Percentiles rank a stretch among this genome's conserved stretches.
phyloP scores from a whole-genome alignment of 2,329 filamentous ascomycete species.

The Alternaria brassicae region DNA sequence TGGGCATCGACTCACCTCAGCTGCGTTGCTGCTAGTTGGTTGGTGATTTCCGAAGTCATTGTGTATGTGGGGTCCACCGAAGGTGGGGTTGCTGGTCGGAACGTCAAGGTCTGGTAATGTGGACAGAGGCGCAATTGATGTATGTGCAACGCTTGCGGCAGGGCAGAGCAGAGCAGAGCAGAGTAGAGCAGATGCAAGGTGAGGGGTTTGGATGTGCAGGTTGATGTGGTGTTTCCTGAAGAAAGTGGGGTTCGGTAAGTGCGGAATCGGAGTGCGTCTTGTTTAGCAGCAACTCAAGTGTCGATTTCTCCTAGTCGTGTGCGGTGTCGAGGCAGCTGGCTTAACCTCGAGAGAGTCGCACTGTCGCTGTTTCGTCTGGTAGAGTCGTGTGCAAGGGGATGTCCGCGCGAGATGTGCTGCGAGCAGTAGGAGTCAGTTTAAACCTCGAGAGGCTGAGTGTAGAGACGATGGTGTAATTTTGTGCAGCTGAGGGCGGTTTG shows the following conservation, averaged over 20 bases:
- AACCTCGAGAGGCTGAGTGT: slow-evolving; percentile 16
- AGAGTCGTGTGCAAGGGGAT: slow-evolving; percentile 19
- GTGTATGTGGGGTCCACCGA: slow-evolving; percentile 36
- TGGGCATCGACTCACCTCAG: slow-evolving; percentile 51
- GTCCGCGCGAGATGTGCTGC: slow-evolving; percentile 18
- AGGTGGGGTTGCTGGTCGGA: slow-evolving; percentile 26
- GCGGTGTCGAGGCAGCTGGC: slow-evolving; percentile 20
- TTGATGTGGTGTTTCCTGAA: slow-evolving; percentile 20
- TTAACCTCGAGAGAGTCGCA: slow-evolving; percentile 13
- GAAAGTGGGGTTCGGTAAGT: slow-evolving; percentile 22
- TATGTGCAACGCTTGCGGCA: slow-evolving; percentile 29
- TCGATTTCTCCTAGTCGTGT: slow-evolving; percentile 7
- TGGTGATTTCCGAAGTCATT: slow-evolving; percentile 61
- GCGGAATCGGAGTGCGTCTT: slow-evolving; percentile 16
- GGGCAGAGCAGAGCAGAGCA: slow-evolving; percentile 24
- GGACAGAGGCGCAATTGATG: slow-evolving; percentile 16
- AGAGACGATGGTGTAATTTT: slow-evolving; percentile 28
- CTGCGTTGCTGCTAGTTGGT: slow-evolving; percentile 64
- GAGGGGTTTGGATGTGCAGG: slow-evolving; percentile 23
- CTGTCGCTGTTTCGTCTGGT: slow-evolving; percentile 20
- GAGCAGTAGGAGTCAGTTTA: slow-evolving; percentile 15
- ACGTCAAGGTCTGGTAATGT: slow-evolving; percentile 21
- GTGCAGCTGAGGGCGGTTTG: slow-evolving; percentile 29
- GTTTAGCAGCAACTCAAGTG: slow-evolving; percentile 21
- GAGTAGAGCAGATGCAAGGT: slow-evolving; percentile 26